Evolutionary conservation across 805 yeast species (phyloP), one percentile per base, ranked within the genome.

Genomic region (Starmerella geochares): DNA sequence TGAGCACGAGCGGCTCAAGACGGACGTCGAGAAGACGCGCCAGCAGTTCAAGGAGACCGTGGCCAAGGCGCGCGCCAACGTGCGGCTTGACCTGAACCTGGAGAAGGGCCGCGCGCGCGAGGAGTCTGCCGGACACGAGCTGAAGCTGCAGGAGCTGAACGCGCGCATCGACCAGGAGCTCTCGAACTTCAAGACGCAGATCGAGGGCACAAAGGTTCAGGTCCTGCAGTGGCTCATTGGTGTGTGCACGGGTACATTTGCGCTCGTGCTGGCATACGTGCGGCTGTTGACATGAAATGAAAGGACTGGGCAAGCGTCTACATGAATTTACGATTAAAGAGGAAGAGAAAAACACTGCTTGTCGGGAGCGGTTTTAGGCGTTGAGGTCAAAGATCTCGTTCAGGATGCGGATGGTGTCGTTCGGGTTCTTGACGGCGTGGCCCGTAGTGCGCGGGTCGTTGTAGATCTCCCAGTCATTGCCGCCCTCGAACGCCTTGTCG

Each of bases 151-250:
- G 65, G 98, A 92, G 62, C 86, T 95, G 3, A 94, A 87, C 62
- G 86, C 96, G 3, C 74, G 95, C 55, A 88, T 92, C 48, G 96
- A 92, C 64, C 95, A 92, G 66, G 98, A 92, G 61, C 82, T 92
- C 24, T 82, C 90, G 35, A 90, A 92, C 63, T 85, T 92, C 78
- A 88, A 85, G 66, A 85, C 88, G 73, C 96, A 90, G 67, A 87
- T 92, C 57, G 95, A 92, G 62, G 80, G 86, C 39, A 95, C 90
- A 28, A 92, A 92, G 69, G 86, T 95, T 1, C 96, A 92, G 65
- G 96, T 92, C 45, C 78, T 87, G 81, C 98, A 92, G 68, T 92
- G 98, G 98, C 75, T 92, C 55, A 86, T 92, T 60, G 97, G 97
- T 72, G 96, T 92, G 17, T 85, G 95, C 63, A 88, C 97, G 1